Conservation (phyloP, 306 rosid species). For the Parietaria judaica region DNA sequence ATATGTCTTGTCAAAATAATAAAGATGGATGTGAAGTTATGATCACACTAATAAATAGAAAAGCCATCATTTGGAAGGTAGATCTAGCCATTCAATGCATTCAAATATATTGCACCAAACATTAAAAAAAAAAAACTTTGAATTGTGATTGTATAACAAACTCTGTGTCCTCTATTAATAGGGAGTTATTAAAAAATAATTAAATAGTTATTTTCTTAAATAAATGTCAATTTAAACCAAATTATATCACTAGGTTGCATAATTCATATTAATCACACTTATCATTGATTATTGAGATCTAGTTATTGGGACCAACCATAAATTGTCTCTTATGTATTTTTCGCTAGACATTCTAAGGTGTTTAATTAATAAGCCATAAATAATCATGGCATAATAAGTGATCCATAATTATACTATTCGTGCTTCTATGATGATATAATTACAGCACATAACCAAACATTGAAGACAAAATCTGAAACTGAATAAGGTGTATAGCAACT, state of each 20-base stretch:
- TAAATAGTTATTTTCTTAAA: neutral
- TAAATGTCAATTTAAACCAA: neutral
- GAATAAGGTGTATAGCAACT: neutral
- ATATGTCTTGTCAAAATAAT: neutral
- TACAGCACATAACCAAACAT: neutral
- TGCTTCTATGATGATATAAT: neutral
- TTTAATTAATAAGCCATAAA: neutral
- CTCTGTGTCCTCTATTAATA: neutral
- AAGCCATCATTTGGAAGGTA: neutral
- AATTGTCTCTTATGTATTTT: neutral
- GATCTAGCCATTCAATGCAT: neutral
- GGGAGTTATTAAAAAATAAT: neutral
- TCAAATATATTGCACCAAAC: constrained; percentile 3
- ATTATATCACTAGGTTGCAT: neutral
- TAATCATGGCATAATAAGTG: neutral
- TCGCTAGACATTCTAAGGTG: neutral
- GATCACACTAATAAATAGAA: neutral
- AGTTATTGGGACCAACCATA: constrained; percentile 4
- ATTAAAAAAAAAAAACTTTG: neutral
- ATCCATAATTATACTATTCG: neutral
- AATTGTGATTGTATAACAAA: neutral
- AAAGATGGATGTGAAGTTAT: neutral
- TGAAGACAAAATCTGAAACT: neutral
- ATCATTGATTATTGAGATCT: constrained; percentile 9
- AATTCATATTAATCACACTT: neutral